Percentiles rank a stretch among this genome's conserved stretches.
Evolutionary conservation across 23 red algal species (phyloP).

Genomic region (Cyanidium caldarium): DNA sequence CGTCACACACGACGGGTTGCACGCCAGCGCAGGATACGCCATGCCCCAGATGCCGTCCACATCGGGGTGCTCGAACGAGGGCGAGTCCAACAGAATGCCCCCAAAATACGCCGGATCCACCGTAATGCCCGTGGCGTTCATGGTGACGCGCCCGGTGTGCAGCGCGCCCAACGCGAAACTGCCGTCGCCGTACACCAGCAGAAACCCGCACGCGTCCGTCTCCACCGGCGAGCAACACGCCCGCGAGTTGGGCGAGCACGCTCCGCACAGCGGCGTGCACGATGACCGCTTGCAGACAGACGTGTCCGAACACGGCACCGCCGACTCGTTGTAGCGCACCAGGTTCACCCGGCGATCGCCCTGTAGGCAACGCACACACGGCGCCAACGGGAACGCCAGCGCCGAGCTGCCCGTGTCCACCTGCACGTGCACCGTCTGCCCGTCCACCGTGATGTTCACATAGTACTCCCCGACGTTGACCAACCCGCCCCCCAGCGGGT

Average conservation of each 20-base stretch:
- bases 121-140: constrained; percentile 17
- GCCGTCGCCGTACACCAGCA: constrained; percentile 58
- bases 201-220: constrained; percentile 58
- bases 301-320: constrained; percentile 17
- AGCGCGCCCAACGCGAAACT: constrained; percentile 48
- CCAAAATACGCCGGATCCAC: constrained; percentile 37
- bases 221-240: constrained; percentile 46
- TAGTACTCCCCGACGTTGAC: constrained; percentile 73
- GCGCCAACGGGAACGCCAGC: constrained; percentile 38
- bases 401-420: constrained; percentile 75
- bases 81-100: constrained; percentile 34
- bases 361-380: constrained; percentile 32
- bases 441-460: constrained; percentile 33
- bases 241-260: constrained; percentile 13
- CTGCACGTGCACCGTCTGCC: constrained; percentile 64
- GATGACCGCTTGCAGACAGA: constrained; percentile 4
- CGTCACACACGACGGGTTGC: constrained; percentile 82
- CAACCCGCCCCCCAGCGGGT: constrained; percentile 35
- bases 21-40: constrained; percentile 70
- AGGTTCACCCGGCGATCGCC: constrained; percentile 33
- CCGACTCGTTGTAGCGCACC: neutral
- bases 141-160: constrained; percentile 15
- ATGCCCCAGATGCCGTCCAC: constrained; percentile 90
- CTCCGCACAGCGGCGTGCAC: constrained; percentile 17
- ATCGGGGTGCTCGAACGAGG: constrained; percentile 45